A percentile compares a stretch with the other conserved stretches of the same genome.
Evolutionary conservation across 805 yeast species (phyloP).

Genomic region (Candida schatavii): DNA sequence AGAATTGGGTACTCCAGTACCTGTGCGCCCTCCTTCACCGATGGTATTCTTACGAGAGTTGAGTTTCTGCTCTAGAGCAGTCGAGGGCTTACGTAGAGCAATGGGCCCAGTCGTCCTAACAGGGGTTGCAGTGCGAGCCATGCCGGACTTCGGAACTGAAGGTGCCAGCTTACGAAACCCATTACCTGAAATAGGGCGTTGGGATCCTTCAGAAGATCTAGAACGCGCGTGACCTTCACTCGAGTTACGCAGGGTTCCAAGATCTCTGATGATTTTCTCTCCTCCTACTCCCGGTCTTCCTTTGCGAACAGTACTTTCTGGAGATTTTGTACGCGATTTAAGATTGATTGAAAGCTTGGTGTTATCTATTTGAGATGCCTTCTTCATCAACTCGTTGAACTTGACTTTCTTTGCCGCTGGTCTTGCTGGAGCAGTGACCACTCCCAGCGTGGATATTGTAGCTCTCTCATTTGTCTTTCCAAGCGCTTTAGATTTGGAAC

Average conservation of each 20-base stretch:
- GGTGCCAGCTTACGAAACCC: too few species aligned
- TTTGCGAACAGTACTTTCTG: slow-evolving; percentile 11
- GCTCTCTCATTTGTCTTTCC: not conserved
- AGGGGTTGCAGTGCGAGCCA: not conserved
- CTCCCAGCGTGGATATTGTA: too few species aligned
- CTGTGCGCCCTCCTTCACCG: not conserved
- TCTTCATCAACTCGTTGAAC: slow-evolving; percentile 66
- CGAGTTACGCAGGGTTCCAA: not conserved
- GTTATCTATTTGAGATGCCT: slow-evolving; percentile 60
- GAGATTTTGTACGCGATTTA: slow-evolving; percentile 23
- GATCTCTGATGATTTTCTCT: not conserved
- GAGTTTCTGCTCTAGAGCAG: slow-evolving; percentile 47
- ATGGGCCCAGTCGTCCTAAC: slow-evolving; percentile 22
- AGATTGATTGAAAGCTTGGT: slow-evolving; percentile 34
- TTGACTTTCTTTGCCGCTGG: slow-evolving; percentile 44
- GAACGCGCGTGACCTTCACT: not conserved
- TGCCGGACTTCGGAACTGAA: not conserved
- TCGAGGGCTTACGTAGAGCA: slow-evolving; percentile 58
- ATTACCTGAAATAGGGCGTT: not conserved
- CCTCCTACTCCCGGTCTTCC: slow-evolving; percentile 12
- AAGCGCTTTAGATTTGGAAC: not conserved
- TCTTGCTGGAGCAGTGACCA: slow-evolving; percentile 4
- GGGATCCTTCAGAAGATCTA: not conserved
- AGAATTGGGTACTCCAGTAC: not conserved
- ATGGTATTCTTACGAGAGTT: slow-evolving; percentile 7